Percentiles rank a stretch among this genome's conserved stretches.
Conservation (phyloP, 257 asterid genomes). For the Solanum rostratum region DNA sequence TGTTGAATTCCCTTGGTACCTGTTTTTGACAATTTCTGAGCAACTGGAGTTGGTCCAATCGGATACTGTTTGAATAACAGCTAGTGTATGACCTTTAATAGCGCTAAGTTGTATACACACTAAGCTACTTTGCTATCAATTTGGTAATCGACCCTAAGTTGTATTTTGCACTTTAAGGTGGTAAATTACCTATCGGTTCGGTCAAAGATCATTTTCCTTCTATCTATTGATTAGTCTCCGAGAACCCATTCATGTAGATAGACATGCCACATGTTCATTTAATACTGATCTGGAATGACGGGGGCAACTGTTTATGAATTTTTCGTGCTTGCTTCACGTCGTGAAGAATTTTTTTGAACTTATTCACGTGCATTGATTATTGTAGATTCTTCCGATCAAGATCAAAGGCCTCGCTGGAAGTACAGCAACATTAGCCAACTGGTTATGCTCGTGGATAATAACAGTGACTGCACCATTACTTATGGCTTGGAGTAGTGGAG, state of each 20-base stretch:
- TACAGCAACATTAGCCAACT: conserved; percentile 65
- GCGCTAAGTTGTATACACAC: background rate
- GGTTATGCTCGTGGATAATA: conserved; percentile 62
- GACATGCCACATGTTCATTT: background rate
- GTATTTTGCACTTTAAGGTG: background rate
- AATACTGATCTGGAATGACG: background rate
- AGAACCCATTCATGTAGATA: background rate
- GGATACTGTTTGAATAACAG: background rate
- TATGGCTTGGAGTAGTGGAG: conserved; percentile 73
- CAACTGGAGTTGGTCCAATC: background rate
- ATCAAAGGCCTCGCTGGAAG: conserved; percentile 90
- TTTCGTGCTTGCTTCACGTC: background rate
- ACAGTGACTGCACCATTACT: conserved; percentile 74
- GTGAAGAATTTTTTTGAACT: background rate
- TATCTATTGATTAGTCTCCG: background rate
- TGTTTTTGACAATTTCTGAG: background rate
- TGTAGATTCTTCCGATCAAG: conserved; percentile 77
- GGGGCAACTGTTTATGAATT: background rate
- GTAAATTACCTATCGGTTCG: background rate
- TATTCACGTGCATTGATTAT: background rate
- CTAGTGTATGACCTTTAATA: background rate
- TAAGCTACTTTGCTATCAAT: background rate
- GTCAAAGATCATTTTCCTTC: background rate
- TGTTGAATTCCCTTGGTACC: background rate
- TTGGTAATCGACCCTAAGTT: background rate